phyloP scores from a whole-genome alignment of 208 protist species.

The Phytomonas serpens region DNA sequence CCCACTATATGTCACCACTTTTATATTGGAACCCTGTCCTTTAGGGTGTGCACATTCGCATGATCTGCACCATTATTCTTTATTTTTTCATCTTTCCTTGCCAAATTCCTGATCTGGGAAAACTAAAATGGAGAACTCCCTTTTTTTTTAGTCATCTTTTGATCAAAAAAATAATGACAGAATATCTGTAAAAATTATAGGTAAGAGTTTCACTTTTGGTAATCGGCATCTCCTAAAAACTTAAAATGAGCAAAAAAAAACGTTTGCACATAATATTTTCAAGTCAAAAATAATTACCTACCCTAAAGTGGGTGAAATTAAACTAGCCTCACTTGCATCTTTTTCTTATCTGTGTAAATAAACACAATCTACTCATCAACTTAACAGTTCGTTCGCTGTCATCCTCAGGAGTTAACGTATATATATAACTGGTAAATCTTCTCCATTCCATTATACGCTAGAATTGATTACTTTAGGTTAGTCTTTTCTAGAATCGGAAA shows the following conservation, averaged over 20 bases:
- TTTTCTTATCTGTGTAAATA: neutral
- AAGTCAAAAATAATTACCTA: neutral
- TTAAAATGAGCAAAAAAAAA: neutral
- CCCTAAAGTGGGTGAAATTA: neutral
- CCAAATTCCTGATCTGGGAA: neutral
- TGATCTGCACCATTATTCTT: neutral
- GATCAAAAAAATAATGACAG: neutral
- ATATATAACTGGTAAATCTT: neutral
- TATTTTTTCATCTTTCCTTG: neutral
- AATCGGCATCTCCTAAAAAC: neutral
- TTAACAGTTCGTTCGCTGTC: slow-evolving; percentile 1
- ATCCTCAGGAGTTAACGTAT: neutral
- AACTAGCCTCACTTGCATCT: neutral
- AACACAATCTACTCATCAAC: neutral
- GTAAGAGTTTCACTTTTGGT: neutral
- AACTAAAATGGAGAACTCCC: neutral
- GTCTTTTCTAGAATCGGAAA: slow-evolving; percentile 6
- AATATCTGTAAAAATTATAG: neutral
- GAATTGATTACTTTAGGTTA: slow-evolving; percentile 1
- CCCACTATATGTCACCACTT: neutral
- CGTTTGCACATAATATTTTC: neutral
- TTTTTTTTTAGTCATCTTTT: neutral
- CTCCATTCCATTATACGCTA: neutral
- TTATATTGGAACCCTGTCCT: neutral
- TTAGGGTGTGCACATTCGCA: neutral